phyloP scores from a whole-genome alignment of 352 stramenopile genomes.

The Hyaloperonospora arabidopsidis region DNA sequence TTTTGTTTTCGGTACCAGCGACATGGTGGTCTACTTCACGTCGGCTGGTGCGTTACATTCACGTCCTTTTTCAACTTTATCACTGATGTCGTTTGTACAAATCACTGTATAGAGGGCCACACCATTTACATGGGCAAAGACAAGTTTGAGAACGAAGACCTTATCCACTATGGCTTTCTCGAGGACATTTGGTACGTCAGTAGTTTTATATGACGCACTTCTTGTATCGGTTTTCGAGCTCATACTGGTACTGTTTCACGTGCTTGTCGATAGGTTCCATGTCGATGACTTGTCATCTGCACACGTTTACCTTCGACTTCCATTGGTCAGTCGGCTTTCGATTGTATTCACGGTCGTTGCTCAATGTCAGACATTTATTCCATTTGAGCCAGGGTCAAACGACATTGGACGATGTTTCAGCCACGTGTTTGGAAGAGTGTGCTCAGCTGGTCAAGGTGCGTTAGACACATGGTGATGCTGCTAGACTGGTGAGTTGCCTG shows the following conservation, averaged over 20 bases:
- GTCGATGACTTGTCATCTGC: slow-evolving; percentile 97
- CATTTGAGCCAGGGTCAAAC: slow-evolving; percentile 42
- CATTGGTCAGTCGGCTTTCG: slow-evolving; percentile 41
- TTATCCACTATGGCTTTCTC: slow-evolving; percentile 95
- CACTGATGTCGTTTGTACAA: neutral
- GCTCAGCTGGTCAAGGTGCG: slow-evolving; percentile 87
- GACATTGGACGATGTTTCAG: slow-evolving; percentile 70
- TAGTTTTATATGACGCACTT: no score
- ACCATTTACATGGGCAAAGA: slow-evolving; percentile 97
- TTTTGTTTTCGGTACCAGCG: no score
- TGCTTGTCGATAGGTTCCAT: slow-evolving; percentile 80
- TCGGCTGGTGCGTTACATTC: no score
- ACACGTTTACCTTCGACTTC: slow-evolving; percentile 96
- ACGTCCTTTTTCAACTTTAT: no score
- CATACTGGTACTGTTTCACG: neutral
- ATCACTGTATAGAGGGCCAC: slow-evolving; percentile 59
- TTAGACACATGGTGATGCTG: neutral
- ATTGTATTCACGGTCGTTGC: neutral
- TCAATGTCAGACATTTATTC: no score
- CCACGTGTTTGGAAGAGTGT: slow-evolving; percentile 81
- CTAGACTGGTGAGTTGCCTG: neutral
- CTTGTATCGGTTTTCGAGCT: no score
- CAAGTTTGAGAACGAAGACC: slow-evolving; percentile 99
- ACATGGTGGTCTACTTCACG: no score
- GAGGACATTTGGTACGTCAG: slow-evolving; percentile 88